Evolutionary conservation across 2,329 filamentous ascomycete genomes (phyloP), one percentile per base, ranked within the genome.

Genomic region (Thielaviopsis populi): DNA sequence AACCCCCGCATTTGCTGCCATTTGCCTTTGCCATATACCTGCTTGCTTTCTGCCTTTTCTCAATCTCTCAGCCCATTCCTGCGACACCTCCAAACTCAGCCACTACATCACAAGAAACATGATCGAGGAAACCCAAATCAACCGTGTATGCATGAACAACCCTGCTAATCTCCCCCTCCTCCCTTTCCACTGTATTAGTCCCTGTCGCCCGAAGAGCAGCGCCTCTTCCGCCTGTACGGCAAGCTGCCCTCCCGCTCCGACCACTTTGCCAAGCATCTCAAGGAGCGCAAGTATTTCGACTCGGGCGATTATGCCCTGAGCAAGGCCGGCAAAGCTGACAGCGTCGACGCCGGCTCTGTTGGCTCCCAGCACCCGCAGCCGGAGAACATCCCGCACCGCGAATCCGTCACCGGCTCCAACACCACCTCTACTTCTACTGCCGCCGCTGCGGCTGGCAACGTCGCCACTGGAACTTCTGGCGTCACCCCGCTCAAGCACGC

Each of bases 221-320:
- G 89, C 68, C 86, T 97, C 72, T 94, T 97, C 81, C 88, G 91
- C 69, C 86, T 97, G 68, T 99, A 99, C 76, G 94, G 94, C 77
- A 97, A 97, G 78, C 86, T 97, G 67, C 94, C 94, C 68, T 95
- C 88, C 76, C 94, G 94, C 75, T 95, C 91, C 75, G 92, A 96
- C 75, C 83, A 96, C 72, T 86, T 97, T 70, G 91, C 95, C 80
- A 97, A 97, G 80, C 95, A 97, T 74, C 84, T 97, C 73, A 96
- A 96, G 83, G 94, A 97, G 75, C 91, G 94, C 79, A 99, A 95
- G 79, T 96, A 96, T 79, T 96, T 96, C 76, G 91, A 96, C 79
- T 94, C 88, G 66, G 91, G 91, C 72, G 91, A 96, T 78, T 96
- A 96, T 72, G 91, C 91, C 72, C 88, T 96, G 78, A 92, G 88